Evolutionary conservation across 768 basidiomycete genomes (phyloP).

Genomic region (Tulasnella calospora): DNA sequence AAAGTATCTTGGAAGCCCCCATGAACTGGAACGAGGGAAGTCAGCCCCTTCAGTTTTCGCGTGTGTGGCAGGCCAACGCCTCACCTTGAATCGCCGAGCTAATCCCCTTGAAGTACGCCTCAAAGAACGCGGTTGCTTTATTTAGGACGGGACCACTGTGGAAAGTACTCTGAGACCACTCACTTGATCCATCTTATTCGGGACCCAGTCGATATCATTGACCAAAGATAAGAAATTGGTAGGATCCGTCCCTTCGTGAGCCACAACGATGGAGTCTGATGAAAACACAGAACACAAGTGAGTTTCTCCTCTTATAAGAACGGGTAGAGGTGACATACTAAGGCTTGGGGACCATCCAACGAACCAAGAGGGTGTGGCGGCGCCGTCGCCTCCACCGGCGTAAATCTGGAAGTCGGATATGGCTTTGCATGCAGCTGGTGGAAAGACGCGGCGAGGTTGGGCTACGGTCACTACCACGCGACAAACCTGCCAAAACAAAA

Average conservation of each 20-base stretch:
- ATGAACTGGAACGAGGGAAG: background rate
- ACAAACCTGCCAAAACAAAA: no score
- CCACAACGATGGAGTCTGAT: conserved; percentile 17
- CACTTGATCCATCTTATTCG: background rate
- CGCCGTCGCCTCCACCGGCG: conserved; percentile 24
- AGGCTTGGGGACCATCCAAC: conserved; percentile 24
- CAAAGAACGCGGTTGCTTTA: background rate
- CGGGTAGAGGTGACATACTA: background rate
- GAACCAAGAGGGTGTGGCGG: conserved; percentile 22
- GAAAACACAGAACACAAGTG: background rate
- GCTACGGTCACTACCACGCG: background rate
- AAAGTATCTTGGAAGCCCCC: conserved; percentile 18
- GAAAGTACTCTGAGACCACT: background rate
- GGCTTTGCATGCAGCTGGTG: conserved; percentile 15
- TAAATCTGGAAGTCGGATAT: conserved; percentile 22
- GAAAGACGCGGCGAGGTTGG: background rate
- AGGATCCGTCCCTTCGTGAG: conserved; percentile 27
- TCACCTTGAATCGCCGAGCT: background rate
- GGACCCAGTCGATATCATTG: conserved; percentile 4
- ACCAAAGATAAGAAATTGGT: conserved; percentile 20
- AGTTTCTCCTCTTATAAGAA: background rate
- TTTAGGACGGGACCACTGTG: background rate
- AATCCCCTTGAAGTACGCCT: conserved; percentile 19
- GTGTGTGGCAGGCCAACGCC: background rate
- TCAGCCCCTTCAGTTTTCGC: background rate